phyloP scores from a whole-genome alignment of 2,329 filamentous ascomycete species.

The Akanthomyces muscarius region DNA sequence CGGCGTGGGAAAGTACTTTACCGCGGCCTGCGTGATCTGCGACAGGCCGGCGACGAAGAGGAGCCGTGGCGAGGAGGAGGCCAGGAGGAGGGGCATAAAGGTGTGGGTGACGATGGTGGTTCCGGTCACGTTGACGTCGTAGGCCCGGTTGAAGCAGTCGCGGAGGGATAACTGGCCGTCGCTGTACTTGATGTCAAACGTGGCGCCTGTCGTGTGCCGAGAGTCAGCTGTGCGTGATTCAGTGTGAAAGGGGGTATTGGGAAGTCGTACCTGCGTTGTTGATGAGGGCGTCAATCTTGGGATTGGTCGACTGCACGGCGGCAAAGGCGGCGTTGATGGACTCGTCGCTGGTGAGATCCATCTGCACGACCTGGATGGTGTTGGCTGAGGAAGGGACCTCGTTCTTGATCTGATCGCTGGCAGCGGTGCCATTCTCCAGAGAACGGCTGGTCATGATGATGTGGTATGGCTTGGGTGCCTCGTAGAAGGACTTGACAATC shows the following conservation, averaged over 20 bases:
- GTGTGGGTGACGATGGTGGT: constrained; percentile 37
- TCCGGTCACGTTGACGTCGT: constrained; percentile 44
- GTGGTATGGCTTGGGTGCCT: constrained; percentile 35
- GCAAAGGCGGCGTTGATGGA: constrained; percentile 30
- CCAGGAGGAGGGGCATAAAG: constrained; percentile 39
- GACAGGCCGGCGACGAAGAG: constrained; percentile 44
- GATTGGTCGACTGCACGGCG: constrained; percentile 25
- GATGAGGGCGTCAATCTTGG: constrained; percentile 31
- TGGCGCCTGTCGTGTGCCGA: constrained; percentile 27
- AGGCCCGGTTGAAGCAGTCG: constrained; percentile 39
- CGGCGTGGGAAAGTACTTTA: constrained; percentile 25
- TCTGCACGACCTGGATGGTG: constrained; percentile 34
- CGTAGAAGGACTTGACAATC: constrained; percentile 2
- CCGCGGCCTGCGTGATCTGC: constrained; percentile 30
- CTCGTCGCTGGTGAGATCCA: constrained; percentile 30
- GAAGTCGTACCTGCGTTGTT: constrained; percentile 31
- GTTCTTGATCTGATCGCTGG: constrained; percentile 35
- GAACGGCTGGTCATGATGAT: constrained; percentile 52
- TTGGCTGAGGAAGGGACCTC: constrained; percentile 38
- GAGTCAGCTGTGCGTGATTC: too few species aligned
- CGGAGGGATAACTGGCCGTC: constrained; percentile 29
- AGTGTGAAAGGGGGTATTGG: background rate
- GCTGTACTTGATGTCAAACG: constrained; percentile 34
- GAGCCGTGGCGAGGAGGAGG: constrained; percentile 36
- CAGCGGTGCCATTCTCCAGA: constrained; percentile 44